Evolutionary conservation across 371 early-diverging fungal species (phyloP).

Genomic region (Dinochytrium kinnereticum): DNA sequence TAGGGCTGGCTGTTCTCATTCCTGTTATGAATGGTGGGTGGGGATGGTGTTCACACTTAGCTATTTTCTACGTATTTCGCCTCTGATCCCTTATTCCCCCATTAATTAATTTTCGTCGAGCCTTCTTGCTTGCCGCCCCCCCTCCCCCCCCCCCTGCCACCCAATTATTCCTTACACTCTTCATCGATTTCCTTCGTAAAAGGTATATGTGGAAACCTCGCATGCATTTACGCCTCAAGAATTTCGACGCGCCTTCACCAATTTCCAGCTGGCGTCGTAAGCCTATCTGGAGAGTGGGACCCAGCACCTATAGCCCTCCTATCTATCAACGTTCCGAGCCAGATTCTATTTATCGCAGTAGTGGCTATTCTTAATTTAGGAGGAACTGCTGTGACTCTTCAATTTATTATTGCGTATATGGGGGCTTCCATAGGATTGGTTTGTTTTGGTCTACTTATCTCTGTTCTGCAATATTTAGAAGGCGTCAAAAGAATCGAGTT

Average conservation of each 20-base stretch:
- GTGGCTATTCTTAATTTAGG: conserved; percentile 66
- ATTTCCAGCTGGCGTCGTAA: conserved; percentile 13
- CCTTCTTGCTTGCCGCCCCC: too few relatives aligned
- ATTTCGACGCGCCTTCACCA: conserved; percentile 78
- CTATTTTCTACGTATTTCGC: too few relatives aligned
- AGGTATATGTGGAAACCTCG: conserved; percentile 76
- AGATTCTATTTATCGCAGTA: conserved; percentile 67
- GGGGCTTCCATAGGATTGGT: conserved; percentile 48
- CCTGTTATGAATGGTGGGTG: conserved; percentile 73
- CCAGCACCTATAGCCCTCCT: conserved; percentile 65
- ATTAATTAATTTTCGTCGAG: too few relatives aligned
- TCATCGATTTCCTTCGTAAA: too few relatives aligned
- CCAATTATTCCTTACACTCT: too few relatives aligned
- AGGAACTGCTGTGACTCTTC: conserved; percentile 29
- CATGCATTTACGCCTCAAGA: conserved; percentile 81
- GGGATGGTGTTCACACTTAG: too few relatives aligned
- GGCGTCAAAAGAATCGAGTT: too few relatives aligned
- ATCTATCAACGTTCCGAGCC: conserved; percentile 74
- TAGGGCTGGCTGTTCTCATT: conserved; percentile 76
- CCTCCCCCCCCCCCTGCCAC: too few relatives aligned
- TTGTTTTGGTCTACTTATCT: conserved; percentile 1
- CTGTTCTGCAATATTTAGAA: conserved; percentile 2
- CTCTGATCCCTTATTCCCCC: too few relatives aligned
- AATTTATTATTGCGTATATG: conserved; percentile 50
- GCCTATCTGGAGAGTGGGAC: conserved; percentile 54